phyloP scores from a whole-genome alignment of 2,329 filamentous ascomycete species.

The Metarhizium album region DNA sequence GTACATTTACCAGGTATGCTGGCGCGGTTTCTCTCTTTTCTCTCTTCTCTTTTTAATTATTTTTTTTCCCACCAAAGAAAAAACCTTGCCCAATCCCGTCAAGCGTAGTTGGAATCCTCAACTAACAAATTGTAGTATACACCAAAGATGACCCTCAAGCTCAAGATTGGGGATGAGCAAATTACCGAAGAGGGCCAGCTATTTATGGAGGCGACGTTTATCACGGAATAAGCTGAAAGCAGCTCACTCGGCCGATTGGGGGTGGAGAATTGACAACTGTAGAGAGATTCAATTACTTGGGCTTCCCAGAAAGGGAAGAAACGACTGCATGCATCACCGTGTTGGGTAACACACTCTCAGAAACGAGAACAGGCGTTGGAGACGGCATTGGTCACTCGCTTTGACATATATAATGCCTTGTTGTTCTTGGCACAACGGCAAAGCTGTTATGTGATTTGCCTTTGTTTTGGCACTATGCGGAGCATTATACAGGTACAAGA shows the following conservation, averaged over 20 bases:
- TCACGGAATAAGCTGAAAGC: conserved; percentile 44
- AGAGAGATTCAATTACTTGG: neutral
- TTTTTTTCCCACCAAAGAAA: neutral
- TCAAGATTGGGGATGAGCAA: conserved; percentile 76
- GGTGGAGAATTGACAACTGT: neutral
- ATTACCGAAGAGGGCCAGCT: conserved; percentile 66
- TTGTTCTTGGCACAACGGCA: conserved; percentile 7
- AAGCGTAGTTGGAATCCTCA: neutral
- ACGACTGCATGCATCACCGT: conserved; percentile 6
- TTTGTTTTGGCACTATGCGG: neutral
- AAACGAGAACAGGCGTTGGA: conserved; percentile 14
- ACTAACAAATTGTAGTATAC: conserved; percentile 47
- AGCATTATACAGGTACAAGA: conserved; percentile 1
- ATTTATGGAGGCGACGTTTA: conserved; percentile 93
- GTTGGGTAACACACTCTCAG: conserved; percentile 11
- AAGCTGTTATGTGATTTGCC: neutral
- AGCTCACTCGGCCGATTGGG: neutral
- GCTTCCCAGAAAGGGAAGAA: conserved; percentile 6
- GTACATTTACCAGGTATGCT: conserved; percentile 86
- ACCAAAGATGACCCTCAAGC: conserved; percentile 61
- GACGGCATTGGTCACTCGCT: conserved; percentile 16
- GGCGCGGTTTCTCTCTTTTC: neutral
- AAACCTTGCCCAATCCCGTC: too few species aligned
- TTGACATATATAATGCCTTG: conserved; percentile 9
- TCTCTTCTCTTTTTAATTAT: neutral